phyloP scores from a whole-genome alignment of 805 yeast species.

The Yamadazyma sp. region DNA sequence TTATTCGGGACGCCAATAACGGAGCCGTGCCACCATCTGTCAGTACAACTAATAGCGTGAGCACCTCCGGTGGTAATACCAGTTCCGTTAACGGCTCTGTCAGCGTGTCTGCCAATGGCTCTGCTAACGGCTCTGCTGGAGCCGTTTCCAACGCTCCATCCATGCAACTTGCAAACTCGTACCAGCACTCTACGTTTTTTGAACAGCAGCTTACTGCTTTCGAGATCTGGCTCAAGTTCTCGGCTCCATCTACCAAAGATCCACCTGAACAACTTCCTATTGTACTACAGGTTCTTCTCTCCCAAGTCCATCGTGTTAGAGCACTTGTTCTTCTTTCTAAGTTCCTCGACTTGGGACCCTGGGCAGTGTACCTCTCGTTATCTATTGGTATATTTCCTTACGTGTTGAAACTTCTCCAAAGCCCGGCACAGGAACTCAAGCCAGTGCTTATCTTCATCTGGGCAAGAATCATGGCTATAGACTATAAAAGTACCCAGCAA shows the following conservation, averaged over 20 bases:
- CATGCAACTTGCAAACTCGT: too few relatives aligned
- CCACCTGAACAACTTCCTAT: conserved; percentile 97
- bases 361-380: conserved; percentile 92
- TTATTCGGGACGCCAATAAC: conserved; percentile 39
- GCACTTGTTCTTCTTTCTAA: conserved; percentile 82
- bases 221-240: conserved; percentile 90
- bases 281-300: conserved; percentile 84
- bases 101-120: conserved; percentile 15
- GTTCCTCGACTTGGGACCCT: conserved; percentile 91
- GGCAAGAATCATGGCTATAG: conserved; percentile 98
- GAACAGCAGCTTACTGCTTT: conserved; percentile 96
- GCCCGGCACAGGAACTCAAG: conserved; percentile 92
- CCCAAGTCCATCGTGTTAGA: conserved; percentile 90
- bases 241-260: conserved; percentile 73
- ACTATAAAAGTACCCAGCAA: conserved; percentile 83
- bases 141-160: conserved; percentile 4
- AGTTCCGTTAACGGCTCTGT: not conserved
- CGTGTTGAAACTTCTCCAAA: conserved; percentile 82
- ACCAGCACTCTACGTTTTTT: conserved; percentile 90
- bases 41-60: conserved; percentile 1
- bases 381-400: conserved; percentile 97
- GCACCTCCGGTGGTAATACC: not conserved
- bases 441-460: conserved; percentile 94
- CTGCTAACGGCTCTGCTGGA: conserved; percentile 16
- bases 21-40: not conserved